Evolutionary conservation across 345 rosid genomes (phyloP).

Genomic region (Salix dunnii): DNA sequence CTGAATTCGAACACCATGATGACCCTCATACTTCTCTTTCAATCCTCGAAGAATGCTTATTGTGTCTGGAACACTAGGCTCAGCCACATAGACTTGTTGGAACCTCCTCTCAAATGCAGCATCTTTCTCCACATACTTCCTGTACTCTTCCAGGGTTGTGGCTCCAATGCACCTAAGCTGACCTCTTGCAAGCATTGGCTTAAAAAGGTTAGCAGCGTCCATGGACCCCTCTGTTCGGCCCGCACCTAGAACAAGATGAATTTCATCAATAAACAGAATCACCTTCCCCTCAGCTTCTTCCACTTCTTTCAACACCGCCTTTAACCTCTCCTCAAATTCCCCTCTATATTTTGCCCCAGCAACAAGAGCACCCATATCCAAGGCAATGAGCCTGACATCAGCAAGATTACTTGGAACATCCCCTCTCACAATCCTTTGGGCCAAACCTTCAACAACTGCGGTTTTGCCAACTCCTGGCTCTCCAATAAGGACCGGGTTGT

Average conservation of each 20-base stretch:
- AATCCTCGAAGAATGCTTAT: slow-evolving; percentile 84
- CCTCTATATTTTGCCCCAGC: slow-evolving; percentile 90
- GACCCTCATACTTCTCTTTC: slow-evolving; percentile 91
- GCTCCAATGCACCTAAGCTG: slow-evolving; percentile 94
- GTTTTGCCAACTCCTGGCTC: slow-evolving; percentile 97
- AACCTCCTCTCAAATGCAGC: slow-evolving; percentile 93
- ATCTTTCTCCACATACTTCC: slow-evolving; percentile 96
- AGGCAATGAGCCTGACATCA: slow-evolving; percentile 78
- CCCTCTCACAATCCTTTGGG: slow-evolving; percentile 84
- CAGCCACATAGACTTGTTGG: slow-evolving; percentile 88
- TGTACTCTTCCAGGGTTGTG: slow-evolving; percentile 87
- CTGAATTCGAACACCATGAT: slow-evolving; percentile 85
- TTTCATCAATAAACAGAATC: slow-evolving; percentile 88
- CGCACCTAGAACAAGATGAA: slow-evolving; percentile 95
- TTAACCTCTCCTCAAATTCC: slow-evolving; percentile 81
- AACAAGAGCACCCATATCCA: slow-evolving; percentile 86
- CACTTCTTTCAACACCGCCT: slow-evolving; percentile 85
- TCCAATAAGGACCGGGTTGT: slow-evolving; percentile 91
- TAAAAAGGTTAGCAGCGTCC: slow-evolving; percentile 96
- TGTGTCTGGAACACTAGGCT: slow-evolving; percentile 81
- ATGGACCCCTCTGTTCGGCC: slow-evolving; percentile 87
- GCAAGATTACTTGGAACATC: slow-evolving; percentile 82
- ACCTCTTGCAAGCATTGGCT: slow-evolving; percentile 95
- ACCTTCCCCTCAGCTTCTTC: slow-evolving; percentile 95
- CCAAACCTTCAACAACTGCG: slow-evolving; percentile 90